Evolutionary conservation across 805 yeast species (phyloP).

Genomic region (Candida qinlingensis): DNA sequence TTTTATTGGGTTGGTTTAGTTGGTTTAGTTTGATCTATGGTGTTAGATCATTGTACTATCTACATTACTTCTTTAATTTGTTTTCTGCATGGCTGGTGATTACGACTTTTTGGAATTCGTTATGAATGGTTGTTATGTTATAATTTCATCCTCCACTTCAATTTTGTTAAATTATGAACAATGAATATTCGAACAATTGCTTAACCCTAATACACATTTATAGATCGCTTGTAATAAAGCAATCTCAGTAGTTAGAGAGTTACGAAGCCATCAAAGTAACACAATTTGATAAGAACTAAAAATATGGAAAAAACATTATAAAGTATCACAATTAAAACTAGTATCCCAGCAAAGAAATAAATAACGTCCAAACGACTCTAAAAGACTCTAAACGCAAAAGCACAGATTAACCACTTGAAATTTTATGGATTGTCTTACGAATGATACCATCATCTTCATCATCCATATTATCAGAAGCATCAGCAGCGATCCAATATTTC

Average conservation of each 20-base stretch:
- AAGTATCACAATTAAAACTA: too few species aligned
- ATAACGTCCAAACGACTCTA: background rate
- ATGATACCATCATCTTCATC: slow-evolving; percentile 16
- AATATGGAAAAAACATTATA: too few species aligned
- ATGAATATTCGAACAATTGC: background rate
- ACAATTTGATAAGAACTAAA: too few species aligned
- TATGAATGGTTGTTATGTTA: background rate
- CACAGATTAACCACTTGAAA: slow-evolving; percentile 1
- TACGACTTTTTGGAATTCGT: slow-evolving; percentile 19
- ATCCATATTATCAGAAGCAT: slow-evolving; percentile 11
- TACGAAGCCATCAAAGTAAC: too few species aligned
- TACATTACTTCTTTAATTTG: slow-evolving; percentile 71
- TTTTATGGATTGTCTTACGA: slow-evolving; percentile 20
- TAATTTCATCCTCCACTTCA: background rate
- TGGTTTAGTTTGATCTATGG: slow-evolving; percentile 69
- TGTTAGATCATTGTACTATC: slow-evolving; percentile 75
- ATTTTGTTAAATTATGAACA: background rate
- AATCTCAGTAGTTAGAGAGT: too few species aligned
- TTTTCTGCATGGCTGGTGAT: slow-evolving; percentile 48
- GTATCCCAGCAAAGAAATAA: too few species aligned
- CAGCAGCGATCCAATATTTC: slow-evolving; percentile 27
- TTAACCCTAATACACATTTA: too few species aligned
- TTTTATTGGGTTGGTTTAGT: slow-evolving; percentile 45
- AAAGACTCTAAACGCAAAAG: background rate
- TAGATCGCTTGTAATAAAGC: too few species aligned